Evolutionary conservation across 2,329 filamentous ascomycete species (phyloP), one percentile per base, ranked within the genome.

Genomic region (Exophiala lecanii-corni): DNA sequence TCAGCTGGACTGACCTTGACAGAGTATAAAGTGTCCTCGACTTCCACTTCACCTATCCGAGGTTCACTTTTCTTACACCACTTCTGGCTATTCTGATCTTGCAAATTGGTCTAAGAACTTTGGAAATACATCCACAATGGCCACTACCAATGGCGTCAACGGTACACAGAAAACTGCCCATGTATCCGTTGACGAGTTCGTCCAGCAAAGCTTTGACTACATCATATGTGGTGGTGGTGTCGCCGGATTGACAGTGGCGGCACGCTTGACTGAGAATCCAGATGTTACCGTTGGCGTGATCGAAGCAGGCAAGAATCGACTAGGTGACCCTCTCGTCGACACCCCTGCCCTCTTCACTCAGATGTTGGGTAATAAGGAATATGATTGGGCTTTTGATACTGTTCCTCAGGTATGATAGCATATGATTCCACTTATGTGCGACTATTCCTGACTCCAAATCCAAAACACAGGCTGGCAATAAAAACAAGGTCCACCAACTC

Each of bases 221-320:
- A 50, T 77, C 28, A 56, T 79, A 43, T 59, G 77, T 16, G 75
- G 76, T 21, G 75, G 75, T 25, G 75, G 75, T 5, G 76, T 73
- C 5, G 72, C 73, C 10, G 75, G 75, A 12, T 62, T 78, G n/a
- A 67, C 66, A 1, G 60, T 78, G 5, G 72, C 71, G 7, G 60
- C 69, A 6, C 66, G 72, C 1, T 61, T 79, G 3, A 67, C 69
- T 1, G 69, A 74, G 45, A 56, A 70, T 39, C 47, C 65, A 31
- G 40, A 59, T 23, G 44, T 70, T 45, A 57, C 58, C 3, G 63
- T 78, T n/a, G 65, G 63, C 5, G 66, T 73, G 0, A 57, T 73
- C 15, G 70, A 73, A 55, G 70, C 69, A 16, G 70, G 70, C 20
- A 55, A 55, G 16, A 57, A 56, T 10, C 51, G 51, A 7, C 42